Evolutionary conservation across 768 basidiomycete genomes (phyloP), one percentile per base, ranked within the genome.

Genomic region (Mycena amicta): DNA sequence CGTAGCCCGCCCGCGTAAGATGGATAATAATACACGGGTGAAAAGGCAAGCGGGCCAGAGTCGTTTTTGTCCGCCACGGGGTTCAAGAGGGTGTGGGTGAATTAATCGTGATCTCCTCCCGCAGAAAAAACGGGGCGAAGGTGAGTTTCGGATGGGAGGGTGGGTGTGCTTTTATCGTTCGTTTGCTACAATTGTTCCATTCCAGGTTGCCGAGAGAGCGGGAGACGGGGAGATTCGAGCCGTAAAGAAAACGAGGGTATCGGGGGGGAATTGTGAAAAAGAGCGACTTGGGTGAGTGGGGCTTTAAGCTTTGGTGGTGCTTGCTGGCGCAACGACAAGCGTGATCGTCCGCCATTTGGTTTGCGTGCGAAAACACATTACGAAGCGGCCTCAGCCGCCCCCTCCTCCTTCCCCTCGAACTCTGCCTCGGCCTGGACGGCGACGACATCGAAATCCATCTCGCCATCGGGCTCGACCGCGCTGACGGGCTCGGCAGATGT

Each of bases 401-500:
- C 20, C 6, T 45, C 43, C 43, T 45, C 43, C 22, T 45, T 45
- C 46, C 64, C 64, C 50, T 52, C 59, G 53, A 51, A 55, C 66
- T 65, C 67, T 25, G 64, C 71, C 54, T 72, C 71, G 29, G 66
- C 67, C 46, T 71, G 70, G 52, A 69, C 74, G 47, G 68, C 75
- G 37, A 63, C 71, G 46, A 71, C 76, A 26, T 70, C 67, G 46
- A 64, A 41, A 52, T 67, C 72, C 65, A 74, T 72, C 64, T 74
- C 73, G 3, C 70, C 70, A 4, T 67, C 76, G 60, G 61, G 69
- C 25, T 72, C 78, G 39, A 75, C 62, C 6, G 72, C 75, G 51
- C 73, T 75, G 25, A 73, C 64, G n/a, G 75, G 69, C 55, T 78
- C 80, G 46, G 68, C 69, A 11, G 64, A 65, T 50, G 59, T 59